Conservation (phyloP, 805 yeast genomes). For the Ogataea nitratoaversa region DNA sequence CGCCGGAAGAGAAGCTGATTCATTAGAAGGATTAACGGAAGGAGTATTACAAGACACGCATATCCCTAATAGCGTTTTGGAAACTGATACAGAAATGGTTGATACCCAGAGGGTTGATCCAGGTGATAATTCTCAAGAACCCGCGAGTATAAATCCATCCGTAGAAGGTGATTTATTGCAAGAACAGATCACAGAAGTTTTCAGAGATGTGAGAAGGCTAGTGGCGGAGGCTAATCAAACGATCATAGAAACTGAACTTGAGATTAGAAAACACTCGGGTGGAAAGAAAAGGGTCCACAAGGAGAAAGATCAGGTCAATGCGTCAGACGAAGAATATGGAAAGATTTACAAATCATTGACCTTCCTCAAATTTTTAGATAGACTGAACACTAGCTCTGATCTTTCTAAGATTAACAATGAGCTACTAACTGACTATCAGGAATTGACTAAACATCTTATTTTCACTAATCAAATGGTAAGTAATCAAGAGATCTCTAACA, state of each 20-base stretch:
- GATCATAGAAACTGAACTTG: slow-evolving; percentile 25
- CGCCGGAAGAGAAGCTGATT: background rate
- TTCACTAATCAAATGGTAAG: slow-evolving; percentile 24
- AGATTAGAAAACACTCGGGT: slow-evolving; percentile 19
- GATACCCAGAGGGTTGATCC: background rate
- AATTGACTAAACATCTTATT: slow-evolving; percentile 21
- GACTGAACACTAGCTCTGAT: slow-evolving; percentile 23
- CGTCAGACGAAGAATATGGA: slow-evolving; percentile 23
- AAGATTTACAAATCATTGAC: slow-evolving; percentile 24
- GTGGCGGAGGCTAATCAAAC: slow-evolving; percentile 26
- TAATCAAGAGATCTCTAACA: slow-evolving; percentile 27
- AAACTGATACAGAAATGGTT: background rate
- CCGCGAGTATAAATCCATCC: background rate
- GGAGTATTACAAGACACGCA: background rate
- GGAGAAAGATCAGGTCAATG: slow-evolving; percentile 3
- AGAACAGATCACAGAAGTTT: slow-evolving; percentile 21
- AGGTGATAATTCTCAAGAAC: too few species aligned
- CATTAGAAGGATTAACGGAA: background rate
- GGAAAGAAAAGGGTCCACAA: slow-evolving; percentile 8
- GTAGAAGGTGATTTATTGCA: slow-evolving; percentile 14
- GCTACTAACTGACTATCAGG: slow-evolving; percentile 19
- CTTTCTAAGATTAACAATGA: slow-evolving; percentile 17
- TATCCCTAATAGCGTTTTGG: too few species aligned
- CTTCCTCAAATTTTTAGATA: slow-evolving; percentile 26
- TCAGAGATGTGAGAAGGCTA: slow-evolving; percentile 23